These are phyloP conservation scores for Saccharomyces hybrid DNA, from an alignment of 1,139 yeast genomes.

Conservation along the genomic window DNA sequence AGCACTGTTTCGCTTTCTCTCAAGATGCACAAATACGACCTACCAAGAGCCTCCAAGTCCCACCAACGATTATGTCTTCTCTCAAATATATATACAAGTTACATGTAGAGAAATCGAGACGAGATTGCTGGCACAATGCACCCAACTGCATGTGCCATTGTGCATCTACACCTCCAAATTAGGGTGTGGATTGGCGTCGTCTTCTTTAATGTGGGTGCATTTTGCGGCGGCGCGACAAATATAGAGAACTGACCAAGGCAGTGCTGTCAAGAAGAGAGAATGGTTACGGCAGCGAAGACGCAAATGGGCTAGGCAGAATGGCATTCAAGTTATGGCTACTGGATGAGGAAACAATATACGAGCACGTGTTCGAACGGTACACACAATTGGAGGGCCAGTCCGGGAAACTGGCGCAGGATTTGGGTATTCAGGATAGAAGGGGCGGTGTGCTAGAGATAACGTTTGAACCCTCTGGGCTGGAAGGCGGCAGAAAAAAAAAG, in stretches of 20 bases:
- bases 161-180: constrained; percentile 1
- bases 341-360: constrained; percentile 24
- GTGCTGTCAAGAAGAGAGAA: neutral
- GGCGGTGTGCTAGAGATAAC: constrained; percentile 13
- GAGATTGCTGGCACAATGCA: neutral
- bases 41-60: neutral
- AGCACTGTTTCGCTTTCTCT: neutral
- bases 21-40: neutral
- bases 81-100: neutral
- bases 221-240: neutral
- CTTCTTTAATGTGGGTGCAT: neutral
- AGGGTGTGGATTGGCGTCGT: constrained; percentile 1
- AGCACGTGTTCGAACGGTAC: constrained; percentile 30
- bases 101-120: neutral
- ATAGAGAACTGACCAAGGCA: neutral
- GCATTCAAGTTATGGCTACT: constrained; percentile 7
- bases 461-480: constrained; percentile 10
- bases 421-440: constrained; percentile 25
- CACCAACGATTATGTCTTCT: neutral
- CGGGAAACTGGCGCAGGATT: constrained; percentile 26
- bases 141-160: constrained; percentile 1
- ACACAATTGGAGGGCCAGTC: constrained; percentile 18
- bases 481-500: constrained; percentile 3
- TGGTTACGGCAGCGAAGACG: neutral
- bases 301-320: constrained; percentile 5